Evolutionary conservation across 306 rosid species (phyloP).

Genomic region (Gleditsia sinensis): DNA sequence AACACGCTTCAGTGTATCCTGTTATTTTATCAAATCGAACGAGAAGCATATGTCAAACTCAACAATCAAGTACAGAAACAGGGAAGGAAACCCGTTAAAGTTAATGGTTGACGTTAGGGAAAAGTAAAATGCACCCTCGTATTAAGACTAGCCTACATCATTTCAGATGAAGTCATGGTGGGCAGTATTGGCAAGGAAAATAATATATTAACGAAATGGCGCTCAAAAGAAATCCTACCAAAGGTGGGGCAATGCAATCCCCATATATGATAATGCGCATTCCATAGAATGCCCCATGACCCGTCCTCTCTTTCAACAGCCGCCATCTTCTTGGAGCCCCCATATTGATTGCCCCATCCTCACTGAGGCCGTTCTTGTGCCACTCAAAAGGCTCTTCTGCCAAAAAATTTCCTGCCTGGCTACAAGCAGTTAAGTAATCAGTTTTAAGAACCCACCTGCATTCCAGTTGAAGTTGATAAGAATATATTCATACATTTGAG

Average conservation of each 20-base stretch:
- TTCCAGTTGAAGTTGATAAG: conserved; percentile 29
- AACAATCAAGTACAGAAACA: conserved; percentile 1
- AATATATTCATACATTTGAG: conserved; percentile 4
- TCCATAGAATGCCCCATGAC: conserved; percentile 85
- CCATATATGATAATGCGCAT: conserved; percentile 78
- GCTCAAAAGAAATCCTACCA: conserved; percentile 58
- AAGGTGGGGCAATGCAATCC: conserved; percentile 79
- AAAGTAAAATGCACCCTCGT: conserved; percentile 8
- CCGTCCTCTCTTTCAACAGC: conserved; percentile 74
- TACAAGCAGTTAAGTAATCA: conserved; percentile 78
- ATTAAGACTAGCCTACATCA: background rate
- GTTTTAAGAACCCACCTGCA: conserved; percentile 95
- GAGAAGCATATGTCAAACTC: background rate
- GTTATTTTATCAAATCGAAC: conserved; percentile 26
- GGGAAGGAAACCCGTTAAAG: background rate
- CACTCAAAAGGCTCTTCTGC: conserved; percentile 89
- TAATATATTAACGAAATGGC: background rate
- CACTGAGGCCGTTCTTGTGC: conserved; percentile 75
- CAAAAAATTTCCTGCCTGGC: conserved; percentile 65
- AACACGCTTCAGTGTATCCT: conserved; percentile 94
- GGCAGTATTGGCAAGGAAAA: conserved; percentile 16
- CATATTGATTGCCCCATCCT: conserved; percentile 83
- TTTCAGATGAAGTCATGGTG: conserved; percentile 10
- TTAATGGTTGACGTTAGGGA: background rate
- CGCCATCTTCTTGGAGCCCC: conserved; percentile 99